Base-by-base conservation (phyloP, 805 yeast species). In the Komagataella populi region DNA sequence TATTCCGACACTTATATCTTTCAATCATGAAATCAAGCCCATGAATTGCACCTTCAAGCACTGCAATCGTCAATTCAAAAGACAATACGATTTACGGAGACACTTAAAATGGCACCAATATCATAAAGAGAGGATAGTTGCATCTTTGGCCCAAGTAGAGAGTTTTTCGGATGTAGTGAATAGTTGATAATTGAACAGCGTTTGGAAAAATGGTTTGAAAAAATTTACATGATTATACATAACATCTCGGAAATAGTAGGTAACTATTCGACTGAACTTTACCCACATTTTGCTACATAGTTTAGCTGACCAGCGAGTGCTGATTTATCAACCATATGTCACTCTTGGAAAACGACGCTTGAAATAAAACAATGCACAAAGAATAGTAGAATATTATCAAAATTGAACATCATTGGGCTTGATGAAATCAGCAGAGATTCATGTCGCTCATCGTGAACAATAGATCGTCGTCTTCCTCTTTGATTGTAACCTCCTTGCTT, bases 361-460 rank as follows among this genome's bases (percentile, higher is more conserved):
- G 20, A 20, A 3, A 20, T 4, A 20, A 20, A 20, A 17, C 17
- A 17, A 17, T 17, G 20, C 3, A 20, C 20, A 20, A 20, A 20
- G 4, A 20, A 20, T 20, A 20, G 20, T 20, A 20, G 20, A 30
- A 14, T 8, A 10, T 30, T 12, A 3, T 2, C 10, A 10, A 30
- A 3, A 30, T 4, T 2, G 39, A 30, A 5, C 39, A 10, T 30
- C 14, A 30, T 30, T 30, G 39, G 5, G 14, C 39, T 30, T 8
- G 20, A 20, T 30, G 14, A 30, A 10, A 30, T 30, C 39, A 30
- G 39, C 47, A 16, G 16, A 45, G 23, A 45, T 45, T 78, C 87
- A 83, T 82, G 59, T 83, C 88, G 60, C 87, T 83, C 88, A 81
- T 82, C 20, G 85, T 76, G 62, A 82, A 81, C 48, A 82, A 65